These are phyloP conservation scores for Calycina marina DNA, from an alignment of 2,329 filamentous ascomycete genomes.

Conservation along the genomic window DNA sequence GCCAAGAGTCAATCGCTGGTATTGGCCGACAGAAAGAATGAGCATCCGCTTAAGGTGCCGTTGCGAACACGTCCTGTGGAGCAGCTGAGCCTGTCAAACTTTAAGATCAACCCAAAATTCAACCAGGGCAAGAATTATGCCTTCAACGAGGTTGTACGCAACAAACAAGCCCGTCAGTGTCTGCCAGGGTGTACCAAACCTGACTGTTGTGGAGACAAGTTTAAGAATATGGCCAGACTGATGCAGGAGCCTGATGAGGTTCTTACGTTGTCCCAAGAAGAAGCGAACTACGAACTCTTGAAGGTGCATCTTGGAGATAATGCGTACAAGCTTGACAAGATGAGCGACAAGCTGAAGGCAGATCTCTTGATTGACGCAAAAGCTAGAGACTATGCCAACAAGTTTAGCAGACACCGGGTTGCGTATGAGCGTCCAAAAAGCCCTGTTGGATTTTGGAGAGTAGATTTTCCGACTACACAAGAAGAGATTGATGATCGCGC, in stretches of 20 bases:
- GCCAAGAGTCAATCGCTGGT: background rate
- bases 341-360: constrained; percentile 45
- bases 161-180: constrained; percentile 40
- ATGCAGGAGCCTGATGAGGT: constrained; percentile 7
- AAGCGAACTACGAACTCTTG: constrained; percentile 34
- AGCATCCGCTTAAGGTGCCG: constrained; percentile 19
- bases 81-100: constrained; percentile 34
- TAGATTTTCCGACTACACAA: constrained; percentile 81
- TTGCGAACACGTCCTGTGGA: constrained; percentile 27
- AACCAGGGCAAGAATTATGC: constrained; percentile 46
- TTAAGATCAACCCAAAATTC: constrained; percentile 47
- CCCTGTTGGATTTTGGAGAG: constrained; percentile 81
- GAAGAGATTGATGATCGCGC: constrained; percentile 52
- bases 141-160: constrained; percentile 45
- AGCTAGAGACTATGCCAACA: constrained; percentile 56
- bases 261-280: constrained; percentile 16
- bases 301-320: constrained; percentile 41
- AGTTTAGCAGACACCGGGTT: constrained; percentile 64
- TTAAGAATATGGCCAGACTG: constrained; percentile 18
- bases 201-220: constrained; percentile 33
- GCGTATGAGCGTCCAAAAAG: constrained; percentile 55
- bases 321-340: constrained; percentile 40
- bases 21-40: background rate
- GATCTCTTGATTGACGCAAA: constrained; percentile 63
- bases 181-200: constrained; percentile 46